These are phyloP conservation scores for Madurella fahalii DNA, from an alignment of 2,329 filamentous ascomycete genomes.

Conservation along the genomic window DNA sequence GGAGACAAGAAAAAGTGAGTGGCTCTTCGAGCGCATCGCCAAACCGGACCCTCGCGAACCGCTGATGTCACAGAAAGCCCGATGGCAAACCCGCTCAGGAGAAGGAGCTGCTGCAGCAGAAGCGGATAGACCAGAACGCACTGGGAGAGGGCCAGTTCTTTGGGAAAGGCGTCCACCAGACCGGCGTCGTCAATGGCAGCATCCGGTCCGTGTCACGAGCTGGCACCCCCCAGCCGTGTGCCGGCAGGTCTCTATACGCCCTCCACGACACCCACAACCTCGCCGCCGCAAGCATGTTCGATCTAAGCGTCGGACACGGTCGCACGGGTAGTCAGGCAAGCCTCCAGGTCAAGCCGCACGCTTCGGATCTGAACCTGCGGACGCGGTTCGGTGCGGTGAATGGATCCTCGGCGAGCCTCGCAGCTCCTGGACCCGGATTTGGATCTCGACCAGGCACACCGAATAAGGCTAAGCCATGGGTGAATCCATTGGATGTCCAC, in stretches of 20 bases:
- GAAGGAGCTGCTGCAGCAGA: slow-evolving; percentile 27
- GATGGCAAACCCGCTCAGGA: slow-evolving; percentile 16
- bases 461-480: slow-evolving; percentile 37
- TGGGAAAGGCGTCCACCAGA: slow-evolving; percentile 34
- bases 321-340: slow-evolving; percentile 21
- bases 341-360: slow-evolving; percentile 31
- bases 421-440: slow-evolving; percentile 30
- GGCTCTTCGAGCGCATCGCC: not conserved
- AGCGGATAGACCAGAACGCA: slow-evolving; percentile 33
- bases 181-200: slow-evolving; percentile 31
- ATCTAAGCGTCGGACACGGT: slow-evolving; percentile 32
- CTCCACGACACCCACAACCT: slow-evolving; percentile 35
- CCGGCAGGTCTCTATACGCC: slow-evolving; percentile 28
- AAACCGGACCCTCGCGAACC: slow-evolving; percentile 11
- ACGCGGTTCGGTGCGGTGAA: slow-evolving; percentile 34
- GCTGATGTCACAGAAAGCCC: slow-evolving; percentile 29
- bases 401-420: slow-evolving; percentile 27
- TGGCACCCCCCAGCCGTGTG: slow-evolving; percentile 37
- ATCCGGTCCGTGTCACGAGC: slow-evolving; percentile 34
- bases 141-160: slow-evolving; percentile 36
- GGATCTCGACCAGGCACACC: slow-evolving; percentile 33
- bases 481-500: slow-evolving; percentile 47
- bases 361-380: slow-evolving; percentile 39
- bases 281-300: slow-evolving; percentile 43
- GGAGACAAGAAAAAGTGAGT: slow-evolving; percentile 55